Conservation (phyloP, 805 yeast species). For the Metschnikowia shivogae region DNA sequence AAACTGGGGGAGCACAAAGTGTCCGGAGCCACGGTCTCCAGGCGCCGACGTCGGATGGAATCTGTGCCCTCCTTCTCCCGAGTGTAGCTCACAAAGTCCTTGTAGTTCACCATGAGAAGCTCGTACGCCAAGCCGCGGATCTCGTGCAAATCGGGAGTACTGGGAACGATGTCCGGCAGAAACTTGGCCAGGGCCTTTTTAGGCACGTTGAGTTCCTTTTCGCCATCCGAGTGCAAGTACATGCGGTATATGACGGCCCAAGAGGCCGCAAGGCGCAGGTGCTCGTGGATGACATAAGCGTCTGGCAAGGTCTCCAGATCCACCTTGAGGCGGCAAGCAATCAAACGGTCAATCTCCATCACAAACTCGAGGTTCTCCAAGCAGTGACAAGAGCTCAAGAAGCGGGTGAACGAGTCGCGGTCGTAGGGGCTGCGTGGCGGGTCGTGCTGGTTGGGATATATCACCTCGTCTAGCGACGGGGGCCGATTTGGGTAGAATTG, state of each 20-base stretch:
- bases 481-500: constrained; percentile 13
- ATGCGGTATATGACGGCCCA: constrained; percentile 28
- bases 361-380: constrained; percentile 36
- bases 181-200: constrained; percentile 20
- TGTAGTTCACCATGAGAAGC: constrained; percentile 28
- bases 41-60: constrained; percentile 15
- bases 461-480: constrained; percentile 21
- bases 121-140: constrained; percentile 25
- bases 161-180: constrained; percentile 20
- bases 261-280: constrained; percentile 8
- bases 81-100: constrained; percentile 27
- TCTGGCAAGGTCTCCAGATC: constrained; percentile 12
- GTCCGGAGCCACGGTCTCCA: constrained; percentile 13
- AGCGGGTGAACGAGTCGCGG: constrained; percentile 22
- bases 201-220: constrained; percentile 35
- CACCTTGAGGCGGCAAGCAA: constrained; percentile 2
- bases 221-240: constrained; percentile 26
- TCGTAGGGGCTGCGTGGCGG: constrained; percentile 16
- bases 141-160: constrained; percentile 11
- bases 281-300: constrained; percentile 8
- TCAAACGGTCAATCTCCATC: constrained; percentile 20
- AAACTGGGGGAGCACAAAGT: constrained; percentile 1
- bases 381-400: constrained; percentile 29
- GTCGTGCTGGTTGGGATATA: constrained; percentile 7
- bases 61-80: constrained; percentile 10